Base-by-base conservation (phyloP, 352 stramenopile genomes). In the Globisporangium radiosum region DNA sequence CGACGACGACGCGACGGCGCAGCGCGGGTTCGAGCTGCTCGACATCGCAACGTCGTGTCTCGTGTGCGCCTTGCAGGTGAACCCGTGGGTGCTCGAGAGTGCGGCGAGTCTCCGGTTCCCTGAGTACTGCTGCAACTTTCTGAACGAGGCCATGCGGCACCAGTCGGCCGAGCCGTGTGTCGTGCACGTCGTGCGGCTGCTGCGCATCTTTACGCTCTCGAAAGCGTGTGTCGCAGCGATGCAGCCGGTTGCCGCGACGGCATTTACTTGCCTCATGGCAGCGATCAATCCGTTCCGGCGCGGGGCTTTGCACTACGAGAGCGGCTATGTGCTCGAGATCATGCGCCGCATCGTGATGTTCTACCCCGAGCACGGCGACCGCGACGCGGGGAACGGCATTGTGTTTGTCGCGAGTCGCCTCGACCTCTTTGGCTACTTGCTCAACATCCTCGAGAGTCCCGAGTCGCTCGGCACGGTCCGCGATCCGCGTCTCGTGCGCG, bases 31-130 rank as follows among this genome's bases (percentile, higher is more conserved):
- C 45, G 64, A 83, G 40, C 53, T 93, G 36, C 63, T 92, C 2
- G 73, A 92, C 59, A 64, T 95, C 5, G 78, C 91, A 7, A 85
- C 81, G 5, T 84, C 83, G n/a, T 87, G 75, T n/a, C 64, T 95
- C 49, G 72, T 92, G 25, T 92, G 83, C 47, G 68, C 76, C 1
- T 45, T 90, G n/a, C 49, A 92, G 81, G 79, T 88, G 51, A 81
- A 93, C 54, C 73, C 78, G 1, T 84, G 68, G 63, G 62, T 90
- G 17, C 52, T 93, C 11, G 78, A 78, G 13, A 71, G 76, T 9
- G 52, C 85, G 15, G 71, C 77, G 0, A 64, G 78, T 36, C 59
- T 85, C 17, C 87, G 90, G 43, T 75, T 88, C 3, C 72, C 78
- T 3, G 69, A 88, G 48, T 81, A 86, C 49, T 89, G 80, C 55